Conservation (phyloP, 768 basidiomycete species). For the Candolleomyces efflorescens region DNA sequence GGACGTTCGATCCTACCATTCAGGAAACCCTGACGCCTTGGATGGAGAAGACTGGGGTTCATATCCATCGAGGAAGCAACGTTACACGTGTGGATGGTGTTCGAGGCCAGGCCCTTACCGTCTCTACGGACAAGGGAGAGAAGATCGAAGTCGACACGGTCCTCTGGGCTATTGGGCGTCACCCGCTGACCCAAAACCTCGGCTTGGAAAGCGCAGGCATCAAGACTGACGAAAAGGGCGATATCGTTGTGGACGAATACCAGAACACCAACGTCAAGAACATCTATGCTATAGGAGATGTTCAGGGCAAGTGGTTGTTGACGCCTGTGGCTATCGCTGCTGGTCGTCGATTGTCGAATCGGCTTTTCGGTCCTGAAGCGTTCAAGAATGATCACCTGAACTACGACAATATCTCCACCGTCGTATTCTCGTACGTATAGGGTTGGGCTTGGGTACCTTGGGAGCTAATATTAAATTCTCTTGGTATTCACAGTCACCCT, state of each 20-base stretch:
- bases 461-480: background rate
- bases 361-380: slow-evolving; percentile 83
- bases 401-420: slow-evolving; percentile 89
- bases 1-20: slow-evolving; percentile 87
- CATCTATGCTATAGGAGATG: slow-evolving; percentile 87
- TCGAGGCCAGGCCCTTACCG: slow-evolving; percentile 66
- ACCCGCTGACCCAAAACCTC: slow-evolving; percentile 71
- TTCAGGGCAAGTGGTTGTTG: slow-evolving; percentile 85
- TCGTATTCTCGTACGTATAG: slow-evolving; percentile 87
- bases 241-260: slow-evolving; percentile 86
- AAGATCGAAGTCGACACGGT: slow-evolving; percentile 81
- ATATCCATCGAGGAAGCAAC: slow-evolving; percentile 75
- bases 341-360: slow-evolving; percentile 82
- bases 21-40: slow-evolving; percentile 82
- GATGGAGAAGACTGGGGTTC: slow-evolving; percentile 94
- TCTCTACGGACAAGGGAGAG: slow-evolving; percentile 74
- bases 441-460: background rate
- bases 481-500: slow-evolving; percentile 62
- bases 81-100: slow-evolving; percentile 73
- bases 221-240: slow-evolving; percentile 71
- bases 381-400: slow-evolving; percentile 84
- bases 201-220: slow-evolving; percentile 78
- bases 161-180: slow-evolving; percentile 94
- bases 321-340: slow-evolving; percentile 99
- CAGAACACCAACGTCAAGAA: slow-evolving; percentile 74